Base-by-base conservation (phyloP, 441 rosid species). In the Hura crepitans region DNA sequence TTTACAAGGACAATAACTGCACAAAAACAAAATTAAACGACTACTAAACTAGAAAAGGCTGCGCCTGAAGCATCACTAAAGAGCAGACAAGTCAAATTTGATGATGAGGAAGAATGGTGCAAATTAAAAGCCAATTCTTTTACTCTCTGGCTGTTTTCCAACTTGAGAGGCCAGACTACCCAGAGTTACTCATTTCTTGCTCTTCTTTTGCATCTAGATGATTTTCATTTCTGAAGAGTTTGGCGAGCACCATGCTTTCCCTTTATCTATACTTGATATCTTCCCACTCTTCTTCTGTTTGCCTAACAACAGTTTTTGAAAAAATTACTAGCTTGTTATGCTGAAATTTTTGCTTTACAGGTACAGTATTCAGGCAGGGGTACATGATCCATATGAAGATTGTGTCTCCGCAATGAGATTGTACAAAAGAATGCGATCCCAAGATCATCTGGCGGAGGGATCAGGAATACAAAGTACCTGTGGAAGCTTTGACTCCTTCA, bases 331-430 rank as follows among this genome's bases (percentile, higher is more conserved):
- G 54, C 35, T 55, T 35, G 54, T 69, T n/a, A 23, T 27, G 5
- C 46, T 4, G 20, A 68, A 43, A 60, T 6, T 68, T 62, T 71
- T 58, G 70, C 53, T 35, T 73, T 25, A 50, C 76, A 91, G 96
- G 68, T 86, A 87, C 62, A 81, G 80, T 68, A 85, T 87, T 60
- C 92, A 86, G 75, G 69, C 81, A 0, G 90, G 85, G 63, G 57
- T 62, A 47, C 96, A 86, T 61, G 84, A 84, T 70, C 83, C 87
- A 2, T 89, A 82, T 54, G 96, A 87, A 75, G 94, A 92, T 76
- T 81, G 84, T 60, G 85, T 86, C 5, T 80, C 97, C 22, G 88
- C 53, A 45, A 86, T 89, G 92, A 82, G 92, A 74, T 78, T 91
- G 60, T 89, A 88, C 83, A 86, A 84, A 82, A 85, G 86, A 78